Base-by-base conservation (phyloP, 2,329 filamentous ascomycete genomes). In the Talaromyces sp. region DNA sequence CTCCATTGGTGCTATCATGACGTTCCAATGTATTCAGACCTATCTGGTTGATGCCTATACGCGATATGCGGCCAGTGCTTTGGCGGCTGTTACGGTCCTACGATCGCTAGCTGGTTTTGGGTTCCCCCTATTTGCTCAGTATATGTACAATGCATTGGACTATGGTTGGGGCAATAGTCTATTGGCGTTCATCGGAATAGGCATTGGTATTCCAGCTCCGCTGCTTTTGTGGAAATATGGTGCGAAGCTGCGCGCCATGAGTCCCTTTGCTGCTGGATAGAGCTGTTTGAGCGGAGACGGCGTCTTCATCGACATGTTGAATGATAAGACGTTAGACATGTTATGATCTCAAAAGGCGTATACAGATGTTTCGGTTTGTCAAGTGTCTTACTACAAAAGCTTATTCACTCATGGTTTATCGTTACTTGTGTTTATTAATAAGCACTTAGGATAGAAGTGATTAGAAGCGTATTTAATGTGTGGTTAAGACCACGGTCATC, bases 211-310 rank as follows among this genome's bases (percentile, higher is more conserved):
- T 23, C 80, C 81, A 1, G 81, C 81, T 23, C 82, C 82, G 16
- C 70, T 83, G 1, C 69, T 84, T 62, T 66, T 85, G 60, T 84
- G 81, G 82, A 78, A 70, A 55, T 83, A 73, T 71, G 82, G 83
- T 0, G 76, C 77, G 70, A 68, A 52, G 56, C 64, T 85, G 69
- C 73, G 82, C 66, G 75, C 67, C 63, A 77, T 72, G 70, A 83
- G 81, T 71, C 73, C 77, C 23, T 84, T 78, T 71, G 82, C 81
- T 42, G 80, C 81, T 55, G 78, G 78, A 11, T 64, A 60, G 48
- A 18, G 21, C 8, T 16, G 8, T 5, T 23, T 31, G 11, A 12
- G 23, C 16, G 28, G 28, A 12, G 2, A 12, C 4, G 25, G 12
- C n/a, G 8, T 52, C 9, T 25, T 11, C 21, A 7, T 14, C 21